Evolutionary conservation across 2,329 filamentous ascomycete genomes (phyloP).

Genomic region (Atkinsonella texensis): DNA sequence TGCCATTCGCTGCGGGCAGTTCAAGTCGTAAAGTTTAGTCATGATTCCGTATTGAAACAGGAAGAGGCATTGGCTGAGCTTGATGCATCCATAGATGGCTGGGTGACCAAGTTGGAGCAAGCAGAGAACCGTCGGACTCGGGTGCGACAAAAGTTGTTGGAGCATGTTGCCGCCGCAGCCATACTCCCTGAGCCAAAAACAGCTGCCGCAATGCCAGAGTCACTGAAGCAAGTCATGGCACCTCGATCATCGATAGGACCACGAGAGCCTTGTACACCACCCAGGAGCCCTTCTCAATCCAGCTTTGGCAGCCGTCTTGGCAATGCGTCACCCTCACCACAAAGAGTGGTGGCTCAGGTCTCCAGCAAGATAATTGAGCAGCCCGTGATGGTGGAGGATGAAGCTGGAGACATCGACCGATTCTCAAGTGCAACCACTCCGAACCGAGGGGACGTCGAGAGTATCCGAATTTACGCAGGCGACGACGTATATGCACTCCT

Average conservation of each 20-base stretch:
- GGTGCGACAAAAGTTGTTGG: conserved; percentile 67
- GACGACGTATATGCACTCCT: conserved; percentile 55
- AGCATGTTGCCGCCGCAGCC: conserved; percentile 65
- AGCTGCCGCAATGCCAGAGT: conserved; percentile 20
- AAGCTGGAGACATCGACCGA: conserved; percentile 17
- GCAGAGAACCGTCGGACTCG: conserved; percentile 66
- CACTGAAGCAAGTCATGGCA: conserved; percentile 29
- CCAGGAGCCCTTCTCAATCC: conserved; percentile 8
- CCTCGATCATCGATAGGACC: conserved; percentile 23
- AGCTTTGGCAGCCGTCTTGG: conserved; percentile 18
- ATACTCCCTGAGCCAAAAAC: conserved; percentile 28
- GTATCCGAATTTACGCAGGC: conserved; percentile 56
- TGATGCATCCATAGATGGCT: conserved; percentile 68
- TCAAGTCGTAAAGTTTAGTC: conserved; percentile 57
- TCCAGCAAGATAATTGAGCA: conserved; percentile 45
- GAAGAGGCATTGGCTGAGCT: conserved; percentile 69
- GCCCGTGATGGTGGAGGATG: conserved; percentile 32
- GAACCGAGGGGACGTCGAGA: conserved; percentile 40
- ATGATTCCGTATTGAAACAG: conserved; percentile 65
- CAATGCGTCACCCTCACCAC: conserved; percentile 34
- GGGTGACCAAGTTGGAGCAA: conserved; percentile 67
- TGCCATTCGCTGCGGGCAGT: conserved; percentile 65
- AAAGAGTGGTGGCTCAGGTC: conserved; percentile 39
- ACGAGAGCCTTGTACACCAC: conserved; percentile 39
- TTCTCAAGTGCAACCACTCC: conserved; percentile 12